Percentiles rank a stretch among this genome's conserved stretches.
phyloP scores from a whole-genome alignment of 78 protist species.

The Monocercomonoides exilis region DNA sequence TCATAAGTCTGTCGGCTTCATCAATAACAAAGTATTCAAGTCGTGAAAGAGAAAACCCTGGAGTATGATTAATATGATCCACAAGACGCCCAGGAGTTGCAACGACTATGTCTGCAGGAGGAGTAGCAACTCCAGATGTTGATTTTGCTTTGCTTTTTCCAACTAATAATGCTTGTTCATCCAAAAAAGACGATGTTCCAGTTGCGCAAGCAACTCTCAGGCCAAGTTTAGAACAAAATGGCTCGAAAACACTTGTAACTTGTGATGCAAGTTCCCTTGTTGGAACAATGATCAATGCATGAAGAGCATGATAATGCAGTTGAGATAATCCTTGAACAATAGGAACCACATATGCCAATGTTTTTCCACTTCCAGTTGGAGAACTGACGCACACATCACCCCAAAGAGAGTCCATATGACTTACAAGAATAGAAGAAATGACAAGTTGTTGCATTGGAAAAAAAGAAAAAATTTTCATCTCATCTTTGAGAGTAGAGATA shows the following conservation, averaged over 20 bases:
- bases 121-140: neutral
- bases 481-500: neutral
- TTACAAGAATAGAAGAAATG: neutral
- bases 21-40: conserved; percentile 45
- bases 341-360: conserved; percentile 48
- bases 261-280: conserved; percentile 49
- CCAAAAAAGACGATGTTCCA: neutral
- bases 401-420: neutral
- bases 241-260: neutral
- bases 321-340: conserved; percentile 2
- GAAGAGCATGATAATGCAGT: conserved; percentile 7
- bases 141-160: neutral
- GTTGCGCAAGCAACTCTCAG: neutral
- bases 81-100: conserved; percentile 57
- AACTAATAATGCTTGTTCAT: neutral
- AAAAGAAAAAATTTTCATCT: neutral
- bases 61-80: conserved; percentile 36
- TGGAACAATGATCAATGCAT: conserved; percentile 45
- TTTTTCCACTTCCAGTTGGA: conserved; percentile 58
- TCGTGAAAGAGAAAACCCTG: conserved; percentile 23
- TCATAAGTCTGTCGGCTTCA: conserved; percentile 57
- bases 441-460: conserved; percentile 8
- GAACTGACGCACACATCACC: conserved; percentile 42
- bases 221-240: neutral
- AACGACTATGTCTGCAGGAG: conserved; percentile 15